Percentiles rank a stretch among this genome's conserved stretches.
phyloP scores from a whole-genome alignment of 2,329 filamentous ascomycete genomes.

The Phialocephala sp. region DNA sequence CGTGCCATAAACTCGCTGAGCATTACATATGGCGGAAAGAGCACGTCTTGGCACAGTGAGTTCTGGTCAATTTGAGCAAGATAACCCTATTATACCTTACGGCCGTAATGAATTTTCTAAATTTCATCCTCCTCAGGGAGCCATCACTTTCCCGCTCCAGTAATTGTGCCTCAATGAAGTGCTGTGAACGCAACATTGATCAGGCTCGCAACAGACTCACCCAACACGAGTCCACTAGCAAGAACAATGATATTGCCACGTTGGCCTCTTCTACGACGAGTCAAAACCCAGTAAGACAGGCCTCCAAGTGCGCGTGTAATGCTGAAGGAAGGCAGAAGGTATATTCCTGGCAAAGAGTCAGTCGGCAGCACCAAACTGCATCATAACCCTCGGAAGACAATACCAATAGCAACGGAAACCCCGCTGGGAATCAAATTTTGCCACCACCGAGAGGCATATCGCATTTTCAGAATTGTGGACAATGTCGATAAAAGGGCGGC shows the following conservation, averaged over 20 bases:
- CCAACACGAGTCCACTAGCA: neutral
- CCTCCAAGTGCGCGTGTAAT: neutral
- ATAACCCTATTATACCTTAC: no score
- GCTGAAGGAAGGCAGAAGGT: neutral
- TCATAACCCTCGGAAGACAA: neutral
- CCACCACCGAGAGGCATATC: neutral
- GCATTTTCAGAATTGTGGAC: neutral
- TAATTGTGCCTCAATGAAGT: no score
- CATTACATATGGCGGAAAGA: no score
- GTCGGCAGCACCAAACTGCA: neutral
- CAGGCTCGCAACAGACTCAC: neutral
- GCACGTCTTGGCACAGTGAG: no score
- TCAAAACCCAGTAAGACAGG: neutral
- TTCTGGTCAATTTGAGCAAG: no score
- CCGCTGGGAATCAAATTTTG: slow-evolving; percentile 1
- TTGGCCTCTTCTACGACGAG: neutral
- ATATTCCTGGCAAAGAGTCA: slow-evolving; percentile 3
- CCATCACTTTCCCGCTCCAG: no score
- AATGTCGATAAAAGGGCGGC: neutral
- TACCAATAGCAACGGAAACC: slow-evolving; percentile 10
- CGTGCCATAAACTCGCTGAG: no score
- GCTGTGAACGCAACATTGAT: neutral
- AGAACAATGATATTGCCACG: neutral
- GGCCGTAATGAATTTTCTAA: no score
- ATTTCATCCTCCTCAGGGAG: no score